phyloP scores from a whole-genome alignment of 2,329 filamentous ascomycete species.

The Verticillium zaregamsianum region DNA sequence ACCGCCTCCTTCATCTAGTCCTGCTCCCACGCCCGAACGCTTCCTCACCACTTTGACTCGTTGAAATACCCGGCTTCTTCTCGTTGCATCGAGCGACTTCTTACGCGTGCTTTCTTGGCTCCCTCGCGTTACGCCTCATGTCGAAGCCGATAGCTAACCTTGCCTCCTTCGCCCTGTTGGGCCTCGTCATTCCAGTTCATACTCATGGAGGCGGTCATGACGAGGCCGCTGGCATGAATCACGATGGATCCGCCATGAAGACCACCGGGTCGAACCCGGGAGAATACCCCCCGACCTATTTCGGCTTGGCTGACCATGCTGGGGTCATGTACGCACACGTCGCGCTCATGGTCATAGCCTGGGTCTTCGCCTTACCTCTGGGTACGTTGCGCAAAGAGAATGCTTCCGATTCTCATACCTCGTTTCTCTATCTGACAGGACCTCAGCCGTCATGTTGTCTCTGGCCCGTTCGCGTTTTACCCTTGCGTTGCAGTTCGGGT shows the following conservation, averaged over 20 bases:
- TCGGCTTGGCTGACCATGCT: slow-evolving; percentile 48
- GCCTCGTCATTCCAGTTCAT: slow-evolving; percentile 6
- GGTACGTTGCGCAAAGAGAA: slow-evolving; percentile 46
- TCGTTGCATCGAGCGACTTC: too few species aligned
- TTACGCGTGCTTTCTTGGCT: not conserved
- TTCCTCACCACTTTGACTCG: not conserved
- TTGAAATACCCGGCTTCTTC: not conserved
- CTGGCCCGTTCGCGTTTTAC: slow-evolving; percentile 73
- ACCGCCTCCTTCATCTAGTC: not conserved
- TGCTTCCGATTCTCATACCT: slow-evolving; percentile 4
- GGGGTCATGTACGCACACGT: slow-evolving; percentile 66
- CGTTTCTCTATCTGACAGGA: too few species aligned
- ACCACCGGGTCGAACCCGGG: slow-evolving; percentile 7
- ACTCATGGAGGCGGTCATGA: slow-evolving; percentile 13
- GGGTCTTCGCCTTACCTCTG: slow-evolving; percentile 69
- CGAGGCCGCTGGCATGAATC: slow-evolving; percentile 9
- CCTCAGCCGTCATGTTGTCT: slow-evolving; percentile 76
- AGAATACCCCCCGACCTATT: slow-evolving; percentile 51
- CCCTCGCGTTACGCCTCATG: not conserved
- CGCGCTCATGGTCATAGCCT: slow-evolving; percentile 63
- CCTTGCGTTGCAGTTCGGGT: slow-evolving; percentile 63
- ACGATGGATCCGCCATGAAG: slow-evolving; percentile 9
- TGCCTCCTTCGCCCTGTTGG: not conserved
- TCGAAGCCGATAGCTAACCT: not conserved
- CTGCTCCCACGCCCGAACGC: not conserved